phyloP scores from a whole-genome alignment of 805 yeast species.

The Yamadazyma laniorum region DNA sequence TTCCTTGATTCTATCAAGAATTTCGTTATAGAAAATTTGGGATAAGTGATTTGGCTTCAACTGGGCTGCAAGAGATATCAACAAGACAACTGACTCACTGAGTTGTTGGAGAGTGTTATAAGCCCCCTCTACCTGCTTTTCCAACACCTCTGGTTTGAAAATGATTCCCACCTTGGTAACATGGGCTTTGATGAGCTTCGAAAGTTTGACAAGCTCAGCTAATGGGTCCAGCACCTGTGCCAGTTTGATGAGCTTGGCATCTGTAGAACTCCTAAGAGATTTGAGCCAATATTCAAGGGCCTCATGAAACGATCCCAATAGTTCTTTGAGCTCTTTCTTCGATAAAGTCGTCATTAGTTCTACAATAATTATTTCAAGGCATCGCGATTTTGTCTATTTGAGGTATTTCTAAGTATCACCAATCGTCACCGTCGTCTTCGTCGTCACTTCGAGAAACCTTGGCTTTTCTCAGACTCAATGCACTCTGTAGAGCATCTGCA shows the following conservation, averaged over 20 bases:
- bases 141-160: conserved; percentile 56
- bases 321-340: conserved; percentile 20
- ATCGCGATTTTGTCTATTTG: neutral
- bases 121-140: conserved; percentile 48
- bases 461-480: conserved; percentile 75
- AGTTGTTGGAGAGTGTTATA: conserved; percentile 46
- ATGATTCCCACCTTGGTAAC: conserved; percentile 74
- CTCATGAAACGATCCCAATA: conserved; percentile 29
- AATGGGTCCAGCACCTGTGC: conserved; percentile 45
- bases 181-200: conserved; percentile 66
- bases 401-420: conserved; percentile 19
- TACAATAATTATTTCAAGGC: conserved; percentile 8
- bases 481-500: conserved; percentile 88
- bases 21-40: conserved; percentile 38
- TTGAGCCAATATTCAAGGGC: conserved; percentile 31
- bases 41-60: conserved; percentile 26
- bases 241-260: conserved; percentile 20
- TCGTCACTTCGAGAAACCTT: conserved; percentile 82
- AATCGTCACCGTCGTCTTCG: conserved; percentile 72
- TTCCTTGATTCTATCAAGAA: conserved; percentile 21
- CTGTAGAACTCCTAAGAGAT: conserved; percentile 13
- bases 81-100: conserved; percentile 42
- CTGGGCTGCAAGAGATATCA: conserved; percentile 43
- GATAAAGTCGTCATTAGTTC: conserved; percentile 13
- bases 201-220: conserved; percentile 57